Evolutionary conservation across 1,284 basidiomycete species (phyloP), one percentile per base, ranked within the genome.

Genomic region (Ceratorhiza oryzae-sativae): DNA sequence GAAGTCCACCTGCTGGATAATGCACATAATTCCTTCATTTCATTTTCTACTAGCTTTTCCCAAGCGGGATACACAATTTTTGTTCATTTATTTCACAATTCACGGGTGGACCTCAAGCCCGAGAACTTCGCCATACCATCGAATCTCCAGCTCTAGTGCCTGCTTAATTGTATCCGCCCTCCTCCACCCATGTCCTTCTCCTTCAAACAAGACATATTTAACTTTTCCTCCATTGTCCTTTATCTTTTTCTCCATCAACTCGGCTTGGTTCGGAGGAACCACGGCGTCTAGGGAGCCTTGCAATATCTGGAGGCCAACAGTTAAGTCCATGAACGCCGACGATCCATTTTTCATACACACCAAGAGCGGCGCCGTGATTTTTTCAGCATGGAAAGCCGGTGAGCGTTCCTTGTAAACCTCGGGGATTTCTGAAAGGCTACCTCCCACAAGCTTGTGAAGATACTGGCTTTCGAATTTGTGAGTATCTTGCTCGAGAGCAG

Each of bases 381-480:
- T 80, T 20, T 84, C 80, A 0, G 85, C 86, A 71, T 86, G 81
- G 63, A 81, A 79, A 36, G 88, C 77, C 0, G 88, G 87, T 4
- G 84, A 85, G 10, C 87, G 80, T 20, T 81, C 81, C 49, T 80
- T 79, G 75, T 86, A 87, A 0, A 86, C 77, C n/a, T 86, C 78
- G 2, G 84, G 84, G 2, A 83, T 78, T 62, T 86, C 80, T 4
- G 79, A 76, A 0, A 79, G 77, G 0, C 83, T 85, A 0, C 87
- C 90, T 0, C 88, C 88, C 32, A 91, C 76, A 1, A 91, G 80
- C 71, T 83, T 83, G 53, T 82, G 79, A 73, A 84, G 72, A 6
- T 73, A 77, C 74, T 88, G 90, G n/a, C 81, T 79, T 77, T 89
- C 86, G 61, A 90, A 90, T 76, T 92, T 92, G 80, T 92, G 90